Percentiles rank a stretch among this genome's conserved stretches.
Evolutionary conservation across 371 early-diverging fungal genomes (phyloP).

Genomic region (Mortierella sp.): DNA sequence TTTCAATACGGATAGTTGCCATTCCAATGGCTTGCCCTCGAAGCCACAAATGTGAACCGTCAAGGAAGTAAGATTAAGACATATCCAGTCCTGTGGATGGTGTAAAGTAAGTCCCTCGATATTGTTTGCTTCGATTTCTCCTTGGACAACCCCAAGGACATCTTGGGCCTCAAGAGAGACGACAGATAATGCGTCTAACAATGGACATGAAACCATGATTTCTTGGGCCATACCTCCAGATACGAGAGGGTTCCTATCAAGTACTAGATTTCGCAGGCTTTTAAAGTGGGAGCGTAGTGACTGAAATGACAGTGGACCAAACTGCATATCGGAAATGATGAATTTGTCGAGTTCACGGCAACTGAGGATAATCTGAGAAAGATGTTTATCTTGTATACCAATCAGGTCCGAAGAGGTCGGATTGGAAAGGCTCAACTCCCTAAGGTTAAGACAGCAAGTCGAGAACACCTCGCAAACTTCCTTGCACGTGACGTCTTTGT

Average conservation of each 20-base stretch:
- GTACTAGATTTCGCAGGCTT: background rate
- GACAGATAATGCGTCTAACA: background rate
- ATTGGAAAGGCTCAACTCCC: background rate
- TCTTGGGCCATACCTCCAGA: background rate
- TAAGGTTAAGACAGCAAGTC: background rate
- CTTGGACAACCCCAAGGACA: background rate
- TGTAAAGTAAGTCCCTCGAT: background rate
- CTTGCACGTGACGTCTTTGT: background rate
- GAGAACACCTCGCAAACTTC: background rate
- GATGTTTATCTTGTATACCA: background rate
- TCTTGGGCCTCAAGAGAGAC: background rate
- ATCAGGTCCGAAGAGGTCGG: background rate
- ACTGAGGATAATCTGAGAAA: background rate
- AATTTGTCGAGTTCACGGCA: background rate
- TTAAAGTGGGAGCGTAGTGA: background rate
- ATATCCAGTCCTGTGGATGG: background rate
- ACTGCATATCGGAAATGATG: background rate
- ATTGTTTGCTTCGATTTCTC: background rate
- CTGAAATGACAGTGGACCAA: background rate
- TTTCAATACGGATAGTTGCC: background rate
- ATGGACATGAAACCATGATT: background rate
- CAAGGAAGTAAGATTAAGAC: background rate
- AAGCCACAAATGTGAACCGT: background rate
- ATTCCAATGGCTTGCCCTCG: background rate
- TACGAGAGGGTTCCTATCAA: background rate